Base-by-base conservation (phyloP, 305 asterid species). In the Solanum hybrid region DNA sequence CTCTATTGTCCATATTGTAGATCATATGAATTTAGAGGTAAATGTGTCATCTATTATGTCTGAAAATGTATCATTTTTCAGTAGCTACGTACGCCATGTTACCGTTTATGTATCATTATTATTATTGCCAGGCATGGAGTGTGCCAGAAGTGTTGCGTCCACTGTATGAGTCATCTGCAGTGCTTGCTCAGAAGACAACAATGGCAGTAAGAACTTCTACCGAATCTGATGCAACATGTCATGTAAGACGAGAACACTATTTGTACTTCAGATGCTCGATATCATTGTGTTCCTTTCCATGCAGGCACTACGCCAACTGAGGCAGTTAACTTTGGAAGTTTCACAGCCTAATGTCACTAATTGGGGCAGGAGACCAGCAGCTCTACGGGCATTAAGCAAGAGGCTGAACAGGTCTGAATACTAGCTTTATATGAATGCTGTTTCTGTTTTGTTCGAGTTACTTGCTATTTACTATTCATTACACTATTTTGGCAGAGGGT, bases 131-230 rank as follows among this genome's bases (percentile, higher is more conserved):
- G 99, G 94, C 98, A 39, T 93, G 95, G 97, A 94, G 94, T 86
- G 98, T 95, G 89, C 98, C 99, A 5, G 99, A 97, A 93, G 99
- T 97, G 80, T 90, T 97, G 89, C 98, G 98, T 79, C 96, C 98
- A 37, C 96, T 97, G 26, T 97, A 97, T 37, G 99, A 97, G 90
- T 97, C 99, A 28, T 93, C 99, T 11, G 92, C 97, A 0, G 94
- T 94, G 76, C 96, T 97, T 85, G 96, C 99, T 40, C 99, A 97
- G 89, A 95, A 91, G 95, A 89, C 94, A 74, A 93, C 99, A 20
- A 95, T 95, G 95, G 96, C 98, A 85, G 99, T 96, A 96, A 92
- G 92, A 73, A 31, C 79, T 88, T 84, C 57, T 34, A 34, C 34
- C 89, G 57, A 82, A 33, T 67, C 31, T 88, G 24, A 34, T 61